Evolutionary conservation across 2,329 filamentous ascomycete genomes (phyloP), one percentile per base, ranked within the genome.

Genomic region (Paracorniculantispora psalliotae): DNA sequence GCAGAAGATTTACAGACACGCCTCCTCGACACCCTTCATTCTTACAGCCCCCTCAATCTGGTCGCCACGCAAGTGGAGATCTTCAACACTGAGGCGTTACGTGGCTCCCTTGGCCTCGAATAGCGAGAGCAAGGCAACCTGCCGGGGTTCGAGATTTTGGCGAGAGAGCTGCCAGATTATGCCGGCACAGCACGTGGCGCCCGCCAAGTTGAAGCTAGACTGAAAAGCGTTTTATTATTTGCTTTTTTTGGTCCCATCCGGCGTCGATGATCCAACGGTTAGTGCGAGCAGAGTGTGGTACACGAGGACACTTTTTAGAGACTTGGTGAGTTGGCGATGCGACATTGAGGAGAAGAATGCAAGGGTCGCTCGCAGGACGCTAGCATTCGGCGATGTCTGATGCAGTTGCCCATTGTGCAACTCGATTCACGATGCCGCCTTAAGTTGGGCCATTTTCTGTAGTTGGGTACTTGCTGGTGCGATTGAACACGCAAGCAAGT

Each of bases 221-320:
- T 26, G 30, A 21, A 48, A 48, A 41, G 53, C 33, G 43, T 28
- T 50, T 50, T 19, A 35, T 43, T 57, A 41, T 57, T 43, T 57
- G 25, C 46, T 41, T 50, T 50, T 50, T 26, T 21, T 19, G 1
- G 9, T 1, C 17, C 33, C 12, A 8, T n/a, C 23, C 7, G 19
- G 46, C n/a, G 23, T 19, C 35, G 50, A 41, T 30, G 12, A 10
- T n/a, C 8, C 28, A 7, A 46, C 41, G 41, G 19, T n/a, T 6
- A 46, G 28, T 6, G 23, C 17, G 33, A 15, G 26, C 21, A 23
- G 25, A 15, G 7, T n/a, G 25, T 13, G 21, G 44, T 15, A 48
- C 25, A 56, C 44, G 17, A 56, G 43, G 30, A 17, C 30, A 48
- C 30, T 21, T 9, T 56, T 41, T 55, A 41, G 28, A 28, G 28